Evolutionary conservation across 768 basidiomycete genomes (phyloP).

Genomic region (Lactarius trivialis): DNA sequence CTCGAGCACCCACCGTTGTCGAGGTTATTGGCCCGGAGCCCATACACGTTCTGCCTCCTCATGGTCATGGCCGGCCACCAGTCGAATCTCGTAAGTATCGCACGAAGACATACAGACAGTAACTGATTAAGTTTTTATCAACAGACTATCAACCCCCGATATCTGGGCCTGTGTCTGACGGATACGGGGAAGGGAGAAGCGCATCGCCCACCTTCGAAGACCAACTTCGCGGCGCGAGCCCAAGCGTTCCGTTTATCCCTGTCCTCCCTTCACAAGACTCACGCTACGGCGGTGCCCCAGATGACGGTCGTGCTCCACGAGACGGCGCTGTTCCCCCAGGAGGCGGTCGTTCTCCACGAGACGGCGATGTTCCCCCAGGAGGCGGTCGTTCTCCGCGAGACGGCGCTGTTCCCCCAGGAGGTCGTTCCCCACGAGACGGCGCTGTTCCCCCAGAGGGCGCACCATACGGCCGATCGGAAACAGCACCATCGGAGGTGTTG

Average conservation of each 20-base stretch:
- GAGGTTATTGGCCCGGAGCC: conserved; percentile 18
- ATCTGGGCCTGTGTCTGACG: conserved; percentile 8
- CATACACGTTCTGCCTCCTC: conserved; percentile 7
- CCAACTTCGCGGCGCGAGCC: not conserved
- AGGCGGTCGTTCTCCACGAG: not conserved
- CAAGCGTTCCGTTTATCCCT: conserved; percentile 10
- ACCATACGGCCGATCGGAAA: not conserved
- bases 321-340: not conserved
- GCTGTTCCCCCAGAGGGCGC: not conserved
- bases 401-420: no score
- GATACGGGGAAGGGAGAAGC: not conserved
- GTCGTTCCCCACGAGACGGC: no score
- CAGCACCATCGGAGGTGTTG: not conserved
- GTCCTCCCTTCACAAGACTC: not conserved
- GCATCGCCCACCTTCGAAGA: conserved; percentile 2
- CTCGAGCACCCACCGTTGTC: conserved; percentile 13
- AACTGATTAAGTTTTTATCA: not conserved
- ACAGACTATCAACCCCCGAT: conserved; percentile 14
- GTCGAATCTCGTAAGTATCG: conserved; percentile 11
- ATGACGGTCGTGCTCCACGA: not conserved
- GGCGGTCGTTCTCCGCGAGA: not conserved
- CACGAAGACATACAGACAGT: not conserved
- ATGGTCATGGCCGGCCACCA: not conserved
- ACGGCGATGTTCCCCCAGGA: no score
- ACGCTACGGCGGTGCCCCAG: not conserved